Evolutionary conservation across 2,329 filamentous ascomycete species (phyloP).

Genomic region (Monosporascus sp.): DNA sequence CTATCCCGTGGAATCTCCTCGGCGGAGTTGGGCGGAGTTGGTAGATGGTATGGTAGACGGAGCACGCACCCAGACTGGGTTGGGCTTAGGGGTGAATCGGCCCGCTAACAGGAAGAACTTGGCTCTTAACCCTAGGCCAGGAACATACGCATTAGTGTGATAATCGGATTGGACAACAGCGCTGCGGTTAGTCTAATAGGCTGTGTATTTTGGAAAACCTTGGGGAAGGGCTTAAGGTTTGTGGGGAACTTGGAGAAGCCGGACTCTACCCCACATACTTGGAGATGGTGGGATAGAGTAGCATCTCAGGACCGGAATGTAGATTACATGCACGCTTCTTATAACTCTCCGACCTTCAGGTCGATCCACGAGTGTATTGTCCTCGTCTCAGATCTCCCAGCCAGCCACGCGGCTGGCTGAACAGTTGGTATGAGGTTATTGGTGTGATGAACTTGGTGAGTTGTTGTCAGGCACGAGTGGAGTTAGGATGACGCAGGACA

Average conservation of each 20-base stretch:
- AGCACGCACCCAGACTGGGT: neutral
- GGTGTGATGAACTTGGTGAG: too few species aligned
- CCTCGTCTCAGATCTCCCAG: too few species aligned
- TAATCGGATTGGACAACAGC: neutral
- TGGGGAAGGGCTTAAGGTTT: neutral
- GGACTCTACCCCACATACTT: neutral
- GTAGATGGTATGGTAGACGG: neutral
- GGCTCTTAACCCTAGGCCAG: neutral
- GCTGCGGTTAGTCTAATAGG: neutral
- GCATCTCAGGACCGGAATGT: too few species aligned
- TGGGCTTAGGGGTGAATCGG: neutral
- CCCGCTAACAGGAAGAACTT: neutral
- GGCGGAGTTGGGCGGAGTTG: neutral
- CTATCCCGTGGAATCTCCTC: neutral
- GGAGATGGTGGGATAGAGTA: too few species aligned
- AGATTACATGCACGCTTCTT: too few species aligned
- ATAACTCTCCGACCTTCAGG: too few species aligned
- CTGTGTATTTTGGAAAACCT: neutral
- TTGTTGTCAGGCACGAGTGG: too few species aligned
- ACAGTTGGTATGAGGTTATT: too few species aligned
- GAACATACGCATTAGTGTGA: neutral
- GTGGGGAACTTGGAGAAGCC: neutral
- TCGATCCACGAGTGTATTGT: too few species aligned
- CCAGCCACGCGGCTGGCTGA: too few species aligned
- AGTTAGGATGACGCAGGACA: too few species aligned